phyloP scores from a whole-genome alignment of 2,329 filamentous ascomycete species.

The Tolypocladium sp. region DNA sequence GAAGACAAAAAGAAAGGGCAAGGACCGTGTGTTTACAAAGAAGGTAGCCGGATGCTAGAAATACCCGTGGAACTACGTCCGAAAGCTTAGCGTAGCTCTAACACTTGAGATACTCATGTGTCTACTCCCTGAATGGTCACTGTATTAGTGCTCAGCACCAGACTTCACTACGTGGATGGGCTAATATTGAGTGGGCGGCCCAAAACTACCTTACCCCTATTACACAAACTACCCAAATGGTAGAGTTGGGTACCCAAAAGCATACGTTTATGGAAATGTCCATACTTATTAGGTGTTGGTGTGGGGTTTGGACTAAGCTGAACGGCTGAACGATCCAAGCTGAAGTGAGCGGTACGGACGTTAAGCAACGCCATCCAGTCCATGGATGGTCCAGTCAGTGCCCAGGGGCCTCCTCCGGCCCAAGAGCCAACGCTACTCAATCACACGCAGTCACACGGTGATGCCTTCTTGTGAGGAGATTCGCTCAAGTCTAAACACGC shows the following conservation, averaged over 20 bases:
- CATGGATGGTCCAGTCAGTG: neutral
- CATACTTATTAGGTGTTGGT: neutral
- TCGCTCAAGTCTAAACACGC: neutral
- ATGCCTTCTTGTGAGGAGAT: neutral
- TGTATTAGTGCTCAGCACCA: neutral
- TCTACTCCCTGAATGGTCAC: neutral
- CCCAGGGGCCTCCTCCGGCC: neutral
- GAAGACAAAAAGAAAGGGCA: neutral
- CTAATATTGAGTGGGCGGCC: too few species aligned
- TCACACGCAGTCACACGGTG: neutral
- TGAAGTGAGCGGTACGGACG: neutral
- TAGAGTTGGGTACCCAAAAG: neutral
- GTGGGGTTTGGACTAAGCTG: neutral
- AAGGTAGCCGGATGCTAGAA: too few species aligned
- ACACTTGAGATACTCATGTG: neutral
- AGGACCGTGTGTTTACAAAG: neutral
- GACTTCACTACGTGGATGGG: neutral
- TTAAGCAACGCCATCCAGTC: neutral
- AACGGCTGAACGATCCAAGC: neutral
- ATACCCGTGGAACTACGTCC: neutral
- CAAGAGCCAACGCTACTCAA: neutral
- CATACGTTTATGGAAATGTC: neutral
- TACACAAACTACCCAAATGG: too few species aligned
- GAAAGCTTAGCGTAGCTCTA: neutral
- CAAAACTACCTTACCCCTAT: too few species aligned